Percentiles rank a stretch among this genome's conserved stretches.
phyloP scores from a whole-genome alignment of 306 rosid species.

The apple (Malus domestica) region DNA sequence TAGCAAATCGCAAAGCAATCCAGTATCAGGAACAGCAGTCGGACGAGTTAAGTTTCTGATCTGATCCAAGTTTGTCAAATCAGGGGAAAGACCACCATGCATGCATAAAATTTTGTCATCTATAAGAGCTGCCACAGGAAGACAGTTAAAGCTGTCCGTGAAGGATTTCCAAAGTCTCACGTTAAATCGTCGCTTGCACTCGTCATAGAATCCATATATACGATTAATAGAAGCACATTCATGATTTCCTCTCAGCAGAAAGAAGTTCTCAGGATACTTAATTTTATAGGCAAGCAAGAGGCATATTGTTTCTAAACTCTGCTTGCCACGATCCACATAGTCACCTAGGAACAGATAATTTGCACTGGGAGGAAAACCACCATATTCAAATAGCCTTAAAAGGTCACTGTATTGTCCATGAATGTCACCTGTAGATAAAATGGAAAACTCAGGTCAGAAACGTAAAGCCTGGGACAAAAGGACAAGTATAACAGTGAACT shows the following conservation, averaged over 20 bases:
- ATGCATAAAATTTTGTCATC: constrained; percentile 90
- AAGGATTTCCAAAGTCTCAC: constrained; percentile 96
- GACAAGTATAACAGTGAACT: not conserved
- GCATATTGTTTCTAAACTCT: constrained; percentile 90
- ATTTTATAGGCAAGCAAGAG: constrained; percentile 86
- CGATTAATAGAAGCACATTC: constrained; percentile 90
- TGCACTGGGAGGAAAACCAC: constrained; percentile 75
- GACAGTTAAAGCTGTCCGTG: constrained; percentile 77
- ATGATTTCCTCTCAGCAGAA: constrained; percentile 87
- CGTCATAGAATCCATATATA: constrained; percentile 89
- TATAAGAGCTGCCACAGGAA: constrained; percentile 87
- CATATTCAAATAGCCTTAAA: constrained; percentile 83
- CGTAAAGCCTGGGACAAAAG: not conserved
- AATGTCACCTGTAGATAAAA: constrained; percentile 60
- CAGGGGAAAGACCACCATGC: constrained; percentile 99
- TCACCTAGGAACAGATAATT: constrained; percentile 92
- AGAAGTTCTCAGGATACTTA: constrained; percentile 84
- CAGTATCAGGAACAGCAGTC: constrained; percentile 70
- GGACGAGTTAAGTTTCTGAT: constrained; percentile 73
- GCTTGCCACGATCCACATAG: constrained; percentile 92
- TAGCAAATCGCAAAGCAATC: constrained; percentile 90
- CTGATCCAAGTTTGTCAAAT: constrained; percentile 64
- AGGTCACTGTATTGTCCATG: constrained; percentile 93
- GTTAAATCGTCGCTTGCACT: constrained; percentile 87
- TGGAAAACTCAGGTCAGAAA: constrained; percentile 10